These are phyloP conservation scores for Favolaschia claudopus DNA, from an alignment of 768 basidiomycete genomes.

Conservation along the genomic window DNA sequence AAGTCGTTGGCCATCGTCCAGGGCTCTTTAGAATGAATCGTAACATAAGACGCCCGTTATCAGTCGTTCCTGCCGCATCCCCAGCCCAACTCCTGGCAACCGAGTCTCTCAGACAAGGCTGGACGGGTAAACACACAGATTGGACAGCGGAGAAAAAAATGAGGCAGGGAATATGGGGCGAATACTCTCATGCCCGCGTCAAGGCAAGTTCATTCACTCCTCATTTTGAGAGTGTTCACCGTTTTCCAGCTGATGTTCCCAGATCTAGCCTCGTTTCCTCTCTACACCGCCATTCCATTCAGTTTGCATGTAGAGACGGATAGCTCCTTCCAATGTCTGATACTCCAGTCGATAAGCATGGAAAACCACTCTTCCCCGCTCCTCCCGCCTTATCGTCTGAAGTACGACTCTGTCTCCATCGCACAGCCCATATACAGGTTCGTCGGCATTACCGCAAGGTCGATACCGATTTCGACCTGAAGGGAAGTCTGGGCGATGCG, in stretches of 20 bases:
- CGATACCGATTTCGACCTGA: background rate
- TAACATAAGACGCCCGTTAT: background rate
- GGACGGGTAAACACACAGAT: too few species aligned
- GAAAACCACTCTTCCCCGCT: constrained; percentile 13
- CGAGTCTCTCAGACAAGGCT: background rate
- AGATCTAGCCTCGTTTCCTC: constrained; percentile 1
- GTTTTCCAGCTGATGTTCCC: background rate
- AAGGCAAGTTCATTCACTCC: background rate
- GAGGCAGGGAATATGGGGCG: constrained; percentile 13
- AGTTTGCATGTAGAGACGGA: constrained; percentile 5
- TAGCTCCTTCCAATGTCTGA: background rate
- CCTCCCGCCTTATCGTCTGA: background rate
- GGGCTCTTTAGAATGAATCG: background rate
- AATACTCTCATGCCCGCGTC: constrained; percentile 1
- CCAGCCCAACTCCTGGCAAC: background rate
- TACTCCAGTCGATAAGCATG: constrained; percentile 5
- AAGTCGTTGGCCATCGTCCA: background rate
- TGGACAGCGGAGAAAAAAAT: too few species aligned
- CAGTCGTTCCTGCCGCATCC: background rate
- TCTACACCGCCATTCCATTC: constrained; percentile 10
- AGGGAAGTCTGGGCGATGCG: background rate
- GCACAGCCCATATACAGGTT: background rate
- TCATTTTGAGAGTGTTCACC: background rate
- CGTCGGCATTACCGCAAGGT: background rate
- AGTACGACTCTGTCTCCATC: background rate